Evolutionary conservation across 2,329 filamentous ascomycete genomes (phyloP).

Genomic region (Camillea tinctor): DNA sequence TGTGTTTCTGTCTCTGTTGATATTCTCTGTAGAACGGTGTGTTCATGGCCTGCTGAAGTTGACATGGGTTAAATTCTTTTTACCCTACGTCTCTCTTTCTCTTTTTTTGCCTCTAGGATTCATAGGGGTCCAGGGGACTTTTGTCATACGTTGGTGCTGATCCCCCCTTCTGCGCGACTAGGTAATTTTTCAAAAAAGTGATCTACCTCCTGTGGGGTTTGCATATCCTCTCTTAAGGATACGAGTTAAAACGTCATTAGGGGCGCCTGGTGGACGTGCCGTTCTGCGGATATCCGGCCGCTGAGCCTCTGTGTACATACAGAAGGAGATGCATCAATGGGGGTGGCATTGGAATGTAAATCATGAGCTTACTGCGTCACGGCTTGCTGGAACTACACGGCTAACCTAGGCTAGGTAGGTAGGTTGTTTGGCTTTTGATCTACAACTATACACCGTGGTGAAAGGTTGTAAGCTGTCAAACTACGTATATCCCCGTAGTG

Average conservation of each 20-base stretch:
- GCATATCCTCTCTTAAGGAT: slow-evolving; percentile 14
- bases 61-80: background rate
- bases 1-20: too few species aligned
- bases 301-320: slow-evolving; percentile 9
- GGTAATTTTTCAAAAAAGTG: slow-evolving; percentile 12
- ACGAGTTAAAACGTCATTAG: slow-evolving; percentile 16
- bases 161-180: slow-evolving; percentile 3
- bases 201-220: slow-evolving; percentile 16
- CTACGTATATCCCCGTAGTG: background rate
- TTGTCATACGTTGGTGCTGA: slow-evolving; percentile 8
- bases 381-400: background rate
- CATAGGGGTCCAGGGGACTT: slow-evolving; percentile 1
- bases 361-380: background rate
- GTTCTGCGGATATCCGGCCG: background rate
- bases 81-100: too few species aligned
- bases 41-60: background rate
- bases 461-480: background rate
- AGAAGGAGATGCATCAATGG: background rate
- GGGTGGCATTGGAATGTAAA: background rate
- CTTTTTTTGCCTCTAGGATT: background rate
- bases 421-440: background rate
- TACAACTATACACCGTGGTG: background rate
- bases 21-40: too few species aligned
- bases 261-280: background rate
- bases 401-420: too few species aligned